Evolutionary conservation across 2,329 filamentous ascomycete species (phyloP).

Genomic region (Aureobasidium sp.): DNA sequence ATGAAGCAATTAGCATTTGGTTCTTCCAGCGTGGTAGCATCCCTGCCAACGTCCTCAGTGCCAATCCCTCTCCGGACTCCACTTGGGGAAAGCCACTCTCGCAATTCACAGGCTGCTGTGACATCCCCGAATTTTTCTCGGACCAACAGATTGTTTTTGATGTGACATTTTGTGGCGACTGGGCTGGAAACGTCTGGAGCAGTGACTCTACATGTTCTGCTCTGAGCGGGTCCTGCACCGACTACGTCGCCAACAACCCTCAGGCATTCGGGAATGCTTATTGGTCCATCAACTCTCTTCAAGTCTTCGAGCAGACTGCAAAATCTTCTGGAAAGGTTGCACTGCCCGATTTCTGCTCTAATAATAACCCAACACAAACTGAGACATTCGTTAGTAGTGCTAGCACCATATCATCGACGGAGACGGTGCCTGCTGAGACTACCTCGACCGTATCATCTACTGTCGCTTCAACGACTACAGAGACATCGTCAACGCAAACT

Average conservation of each 20-base stretch:
- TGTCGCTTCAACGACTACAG: background rate
- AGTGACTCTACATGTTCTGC: slow-evolving; percentile 40
- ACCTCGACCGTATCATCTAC: slow-evolving; percentile 7
- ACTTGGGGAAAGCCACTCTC: slow-evolving; percentile 58
- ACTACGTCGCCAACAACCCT: slow-evolving; percentile 30
- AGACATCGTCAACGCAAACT: slow-evolving; percentile 2
- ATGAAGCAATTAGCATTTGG: slow-evolving; percentile 27
- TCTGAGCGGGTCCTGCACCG: slow-evolving; percentile 25
- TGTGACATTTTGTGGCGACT: slow-evolving; percentile 36
- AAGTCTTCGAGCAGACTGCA: slow-evolving; percentile 28
- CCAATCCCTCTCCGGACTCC: slow-evolving; percentile 48
- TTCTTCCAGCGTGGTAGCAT: slow-evolving; percentile 33
- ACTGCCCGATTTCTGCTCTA: slow-evolving; percentile 5
- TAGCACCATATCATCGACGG: slow-evolving; percentile 7
- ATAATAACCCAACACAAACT: slow-evolving; percentile 10
- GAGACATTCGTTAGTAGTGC: slow-evolving; percentile 14
- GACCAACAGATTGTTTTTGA: slow-evolving; percentile 46
- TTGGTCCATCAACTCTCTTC: slow-evolving; percentile 36
- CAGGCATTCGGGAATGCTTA: slow-evolving; percentile 33
- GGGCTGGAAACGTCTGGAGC: slow-evolving; percentile 30
- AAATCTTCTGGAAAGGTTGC: slow-evolving; percentile 12
- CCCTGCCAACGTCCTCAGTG: slow-evolving; percentile 37
- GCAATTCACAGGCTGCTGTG: slow-evolving; percentile 58
- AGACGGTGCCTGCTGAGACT: slow-evolving; percentile 12
- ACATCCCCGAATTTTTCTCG: slow-evolving; percentile 59